These are phyloP conservation scores for Neoscytalidium dimidiatum DNA, from an alignment of 2,329 filamentous ascomycete species.

Conservation along the genomic window DNA sequence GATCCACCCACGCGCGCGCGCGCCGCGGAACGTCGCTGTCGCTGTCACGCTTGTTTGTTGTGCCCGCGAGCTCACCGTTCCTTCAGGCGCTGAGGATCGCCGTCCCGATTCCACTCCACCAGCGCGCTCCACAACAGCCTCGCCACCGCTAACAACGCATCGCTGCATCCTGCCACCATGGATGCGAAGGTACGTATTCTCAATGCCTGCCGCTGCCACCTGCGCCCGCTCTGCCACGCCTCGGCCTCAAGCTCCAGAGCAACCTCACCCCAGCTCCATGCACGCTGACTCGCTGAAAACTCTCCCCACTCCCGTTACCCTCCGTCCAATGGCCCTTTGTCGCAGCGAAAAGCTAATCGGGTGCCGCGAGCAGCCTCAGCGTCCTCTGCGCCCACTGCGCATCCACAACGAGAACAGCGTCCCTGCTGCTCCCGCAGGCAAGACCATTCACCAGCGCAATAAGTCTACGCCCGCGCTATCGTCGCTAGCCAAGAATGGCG, in stretches of 20 bases:
- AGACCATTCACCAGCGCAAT: conserved; percentile 71
- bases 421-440: conserved; percentile 42
- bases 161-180: conserved; percentile 33
- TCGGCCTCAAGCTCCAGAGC: conserved; percentile 4
- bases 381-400: conserved; percentile 61
- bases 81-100: conserved; percentile 10
- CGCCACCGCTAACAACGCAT: conserved; percentile 20
- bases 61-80: conserved; percentile 13
- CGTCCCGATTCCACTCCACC: conserved; percentile 11
- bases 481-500: conserved; percentile 54
- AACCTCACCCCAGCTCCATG: background rate
- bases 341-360: conserved; percentile 12
- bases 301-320: conserved; percentile 9
- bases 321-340: conserved; percentile 17
- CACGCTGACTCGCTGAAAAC: conserved; percentile 5
- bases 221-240: background rate
- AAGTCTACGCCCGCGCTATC: conserved; percentile 73
- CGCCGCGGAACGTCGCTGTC: conserved; percentile 1
- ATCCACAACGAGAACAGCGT: conserved; percentile 70
- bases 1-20: conserved; percentile 22
- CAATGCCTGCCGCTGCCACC: conserved; percentile 15
- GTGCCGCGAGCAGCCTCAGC: conserved; percentile 62
- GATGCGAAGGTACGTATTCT: conserved; percentile 45
- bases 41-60: conserved; percentile 11
- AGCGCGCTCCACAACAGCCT: conserved; percentile 22